Percentiles rank a stretch among this genome's conserved stretches.
Evolutionary conservation across 108 stramenopile species (phyloP).

Genomic region (Cyclostephanos tholiformis): DNA sequence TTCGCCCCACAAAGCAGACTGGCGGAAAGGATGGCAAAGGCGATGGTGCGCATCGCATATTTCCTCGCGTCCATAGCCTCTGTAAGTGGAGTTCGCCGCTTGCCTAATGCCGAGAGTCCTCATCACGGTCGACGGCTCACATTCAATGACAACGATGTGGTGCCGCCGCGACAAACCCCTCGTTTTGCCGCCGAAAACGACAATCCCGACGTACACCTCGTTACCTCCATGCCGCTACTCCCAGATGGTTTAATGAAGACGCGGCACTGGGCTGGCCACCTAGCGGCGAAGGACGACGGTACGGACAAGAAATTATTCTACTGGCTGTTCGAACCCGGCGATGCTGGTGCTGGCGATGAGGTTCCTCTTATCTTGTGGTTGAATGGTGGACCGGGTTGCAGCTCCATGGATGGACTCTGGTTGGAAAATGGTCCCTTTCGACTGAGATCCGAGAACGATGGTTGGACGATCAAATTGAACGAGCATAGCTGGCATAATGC

Average conservation of each 20-base stretch:
- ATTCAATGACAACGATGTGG: not conserved
- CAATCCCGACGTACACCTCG: constrained; percentile 66
- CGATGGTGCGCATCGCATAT: constrained; percentile 3
- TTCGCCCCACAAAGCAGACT: no score
- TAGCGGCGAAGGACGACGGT: constrained; percentile 61
- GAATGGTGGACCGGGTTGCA: constrained; percentile 88
- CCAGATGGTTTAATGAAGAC: constrained; percentile 43
- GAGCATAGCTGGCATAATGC: constrained; percentile 80
- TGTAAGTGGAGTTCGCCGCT: constrained; percentile 33
- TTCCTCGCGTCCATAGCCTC: constrained; percentile 1
- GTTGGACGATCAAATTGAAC: constrained; percentile 65
- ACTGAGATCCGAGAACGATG: constrained; percentile 20
- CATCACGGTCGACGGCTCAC: constrained; percentile 36
- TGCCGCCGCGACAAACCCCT: constrained; percentile 13
- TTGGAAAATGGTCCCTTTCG: constrained; percentile 97
- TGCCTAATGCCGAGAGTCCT: constrained; percentile 14
- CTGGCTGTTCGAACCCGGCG: constrained; percentile 91
- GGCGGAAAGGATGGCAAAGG: no score
- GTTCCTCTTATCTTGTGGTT: constrained; percentile 94
- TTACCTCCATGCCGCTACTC: constrained; percentile 65
- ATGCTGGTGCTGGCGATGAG: constrained; percentile 38
- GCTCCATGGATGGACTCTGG: constrained; percentile 95
- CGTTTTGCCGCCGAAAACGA: constrained; percentile 14
- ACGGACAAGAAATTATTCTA: constrained; percentile 89
- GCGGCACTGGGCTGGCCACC: constrained; percentile 75